Evolutionary conservation across 306 rosid species (phyloP).

Genomic region (Begonia peltatifolia): DNA sequence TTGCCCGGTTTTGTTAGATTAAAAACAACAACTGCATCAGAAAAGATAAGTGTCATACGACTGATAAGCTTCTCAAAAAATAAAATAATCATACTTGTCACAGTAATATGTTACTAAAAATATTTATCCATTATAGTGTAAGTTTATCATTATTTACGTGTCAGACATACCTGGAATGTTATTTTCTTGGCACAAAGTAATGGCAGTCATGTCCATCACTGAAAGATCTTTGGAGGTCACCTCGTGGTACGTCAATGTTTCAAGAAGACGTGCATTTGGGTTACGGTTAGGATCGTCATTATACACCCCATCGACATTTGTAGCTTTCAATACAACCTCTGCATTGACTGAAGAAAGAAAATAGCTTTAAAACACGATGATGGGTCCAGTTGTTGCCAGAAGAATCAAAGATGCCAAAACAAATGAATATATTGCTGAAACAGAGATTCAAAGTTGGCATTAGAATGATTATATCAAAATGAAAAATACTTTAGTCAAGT

Average conservation of each 20-base stretch:
- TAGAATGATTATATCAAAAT: no score
- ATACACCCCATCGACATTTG: slow-evolving; percentile 86
- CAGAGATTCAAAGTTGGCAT: no score
- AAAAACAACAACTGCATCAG: slow-evolving; percentile 75
- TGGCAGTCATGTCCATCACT: slow-evolving; percentile 97
- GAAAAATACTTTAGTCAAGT: no score
- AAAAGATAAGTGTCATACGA: neutral
- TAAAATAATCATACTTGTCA: neutral
- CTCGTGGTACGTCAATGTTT: slow-evolving; percentile 63
- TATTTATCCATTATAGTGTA: no score
- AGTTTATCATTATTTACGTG: no score
- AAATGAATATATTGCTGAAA: no score
- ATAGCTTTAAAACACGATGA: neutral
- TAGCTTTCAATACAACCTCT: slow-evolving; percentile 93
- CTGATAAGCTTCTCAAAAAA: neutral
- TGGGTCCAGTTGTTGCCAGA: neutral
- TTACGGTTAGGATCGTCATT: slow-evolving; percentile 63
- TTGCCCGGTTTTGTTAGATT: slow-evolving; percentile 77
- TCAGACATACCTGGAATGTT: slow-evolving; percentile 65
- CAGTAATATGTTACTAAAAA: no score
- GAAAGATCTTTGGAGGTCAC: slow-evolving; percentile 76
- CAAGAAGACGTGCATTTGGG: slow-evolving; percentile 71
- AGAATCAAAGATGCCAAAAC: no score
- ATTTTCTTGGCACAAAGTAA: slow-evolving; percentile 90
- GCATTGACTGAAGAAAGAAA: slow-evolving; percentile 50